Percentiles rank a stretch among this genome's conserved stretches.
phyloP scores from a whole-genome alignment of 2,329 filamentous ascomycete species.

The Neonectria faginata region DNA sequence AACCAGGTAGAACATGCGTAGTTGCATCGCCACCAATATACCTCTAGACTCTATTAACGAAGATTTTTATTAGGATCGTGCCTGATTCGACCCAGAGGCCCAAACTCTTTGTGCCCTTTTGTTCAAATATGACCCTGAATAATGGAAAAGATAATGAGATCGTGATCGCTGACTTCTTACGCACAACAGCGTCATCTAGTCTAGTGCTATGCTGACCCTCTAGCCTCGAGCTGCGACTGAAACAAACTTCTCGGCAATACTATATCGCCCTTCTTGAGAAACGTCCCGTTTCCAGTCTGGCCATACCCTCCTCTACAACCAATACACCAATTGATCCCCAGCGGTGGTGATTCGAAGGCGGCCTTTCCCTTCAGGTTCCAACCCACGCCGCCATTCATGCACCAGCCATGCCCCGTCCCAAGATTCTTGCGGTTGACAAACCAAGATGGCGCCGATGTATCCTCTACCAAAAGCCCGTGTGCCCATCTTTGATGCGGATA shows the following conservation, averaged over 20 bases:
- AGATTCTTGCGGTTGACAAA: slow-evolving; percentile 32
- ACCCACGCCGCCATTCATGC: slow-evolving; percentile 40
- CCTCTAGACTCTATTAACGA: no score
- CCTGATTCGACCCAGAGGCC: no score
- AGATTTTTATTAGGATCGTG: no score
- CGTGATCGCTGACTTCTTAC: no score
- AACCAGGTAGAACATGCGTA: no score
- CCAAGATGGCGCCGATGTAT: slow-evolving; percentile 6
- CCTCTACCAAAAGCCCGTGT: slow-evolving; percentile 38
- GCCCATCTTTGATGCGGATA: slow-evolving; percentile 43
- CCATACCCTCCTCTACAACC: slow-evolving; percentile 20
- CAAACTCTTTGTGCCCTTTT: no score
- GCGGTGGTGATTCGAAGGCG: slow-evolving; percentile 33
- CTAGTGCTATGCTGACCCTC: no score
- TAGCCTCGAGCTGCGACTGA: slow-evolving; percentile 20
- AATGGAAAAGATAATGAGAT: no score
- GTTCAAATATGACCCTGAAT: no score
- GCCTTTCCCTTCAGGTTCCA: slow-evolving; percentile 34
- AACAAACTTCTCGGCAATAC: slow-evolving; percentile 36
- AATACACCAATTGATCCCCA: slow-evolving; percentile 41
- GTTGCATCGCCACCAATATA: no score
- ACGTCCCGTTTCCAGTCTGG: slow-evolving; percentile 27
- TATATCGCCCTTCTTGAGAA: background rate
- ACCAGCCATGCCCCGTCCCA: slow-evolving; percentile 40
- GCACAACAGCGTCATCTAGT: no score